Percentiles rank a stretch among this genome's conserved stretches.
phyloP scores from a whole-genome alignment of 495 filamentous ascomycete genomes.

The Xanthoparmelia taractica region DNA sequence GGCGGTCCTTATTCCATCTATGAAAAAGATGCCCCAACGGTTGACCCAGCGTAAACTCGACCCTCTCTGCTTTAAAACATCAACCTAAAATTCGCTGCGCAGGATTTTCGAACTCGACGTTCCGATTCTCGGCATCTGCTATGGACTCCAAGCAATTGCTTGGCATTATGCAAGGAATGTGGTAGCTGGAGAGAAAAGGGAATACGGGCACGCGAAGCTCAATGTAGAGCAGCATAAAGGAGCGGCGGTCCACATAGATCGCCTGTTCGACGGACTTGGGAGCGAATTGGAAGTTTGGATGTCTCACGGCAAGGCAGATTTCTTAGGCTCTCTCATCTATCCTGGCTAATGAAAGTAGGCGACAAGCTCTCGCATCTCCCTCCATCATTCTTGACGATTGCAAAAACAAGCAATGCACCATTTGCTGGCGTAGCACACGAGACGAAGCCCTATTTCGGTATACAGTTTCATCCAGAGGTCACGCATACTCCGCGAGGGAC shows the following conservation, averaged over 20 bases:
- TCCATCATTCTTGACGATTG: constrained; percentile 61
- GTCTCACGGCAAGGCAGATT: constrained; percentile 49
- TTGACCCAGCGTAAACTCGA: constrained; percentile 51
- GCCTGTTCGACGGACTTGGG: constrained; percentile 62
- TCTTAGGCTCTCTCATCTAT: no score
- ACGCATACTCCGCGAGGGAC: constrained; percentile 53
- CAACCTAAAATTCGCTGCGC: background rate
- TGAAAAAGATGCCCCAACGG: constrained; percentile 61
- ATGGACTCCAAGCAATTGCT: constrained; percentile 76
- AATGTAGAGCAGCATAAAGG: constrained; percentile 43
- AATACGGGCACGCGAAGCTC: constrained; percentile 63
- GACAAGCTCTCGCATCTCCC: constrained; percentile 75
- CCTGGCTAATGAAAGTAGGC: constrained; percentile 28
- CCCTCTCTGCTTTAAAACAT: background rate
- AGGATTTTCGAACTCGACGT: constrained; percentile 66
- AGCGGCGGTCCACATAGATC: constrained; percentile 46
- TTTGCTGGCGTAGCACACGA: constrained; percentile 77
- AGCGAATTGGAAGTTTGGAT: constrained; percentile 69
- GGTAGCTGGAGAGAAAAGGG: constrained; percentile 58
- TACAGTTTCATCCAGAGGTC: constrained; percentile 87
- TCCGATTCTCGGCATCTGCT: constrained; percentile 72
- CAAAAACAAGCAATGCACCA: constrained; percentile 63
- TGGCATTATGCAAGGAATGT: constrained; percentile 68
- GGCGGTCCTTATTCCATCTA: constrained; percentile 74
- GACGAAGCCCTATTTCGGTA: constrained; percentile 59